Base-by-base conservation (phyloP, 1,284 basidiomycete species). In the Mrakiaceae sp. region DNA sequence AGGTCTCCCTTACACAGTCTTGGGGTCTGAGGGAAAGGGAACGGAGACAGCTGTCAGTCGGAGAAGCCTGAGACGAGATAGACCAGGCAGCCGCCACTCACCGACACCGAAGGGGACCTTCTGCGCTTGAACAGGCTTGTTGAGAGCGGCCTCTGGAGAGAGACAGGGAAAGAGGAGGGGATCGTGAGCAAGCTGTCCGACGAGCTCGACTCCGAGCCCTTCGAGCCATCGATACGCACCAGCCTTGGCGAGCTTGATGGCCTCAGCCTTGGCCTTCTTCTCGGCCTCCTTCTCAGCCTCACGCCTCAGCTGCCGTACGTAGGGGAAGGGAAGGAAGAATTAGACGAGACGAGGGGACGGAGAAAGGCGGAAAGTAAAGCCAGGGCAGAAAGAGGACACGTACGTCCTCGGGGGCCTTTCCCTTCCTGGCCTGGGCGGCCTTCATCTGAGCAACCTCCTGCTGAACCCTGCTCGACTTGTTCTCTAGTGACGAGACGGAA, bases 61-160 rank as follows among this genome's bases (percentile, higher is more conserved):
- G 48, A 48, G 52, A 39, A 66, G 14, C 14, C 14, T 6, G 8
- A 6, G 2, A 53, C 1, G n/a, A 39, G 51, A n/a, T 8, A 51
- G 42, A 44, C 16, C 39, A 64, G 39, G 53, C 16, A 68, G 50
- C 14, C 48, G 39, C 47, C 51, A 75, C 78, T 68, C 64, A 80
- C 79, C 80, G 56, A 94, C 91, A 49, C 95, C 95, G 69, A 97
- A 94, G 0, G 95, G 91, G 48, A 97, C 84, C 76, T 94, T 95
- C 79, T 80, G 76, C 3, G 74, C 66, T 74, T 90, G 87, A 64
- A 85, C 84, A 49, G 89, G 86, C 71, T 71, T 68, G 62, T 68
- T 67, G 58, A 66, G 44, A 39, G 46, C 56, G 12, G 51, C 61
- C 16, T 66, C 65, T 64, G 63, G 46, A 47, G 27, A 27, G 27